These are phyloP conservation scores for Euclidium syriacum DNA, from an alignment of 345 rosid species.

Conservation along the genomic window DNA sequence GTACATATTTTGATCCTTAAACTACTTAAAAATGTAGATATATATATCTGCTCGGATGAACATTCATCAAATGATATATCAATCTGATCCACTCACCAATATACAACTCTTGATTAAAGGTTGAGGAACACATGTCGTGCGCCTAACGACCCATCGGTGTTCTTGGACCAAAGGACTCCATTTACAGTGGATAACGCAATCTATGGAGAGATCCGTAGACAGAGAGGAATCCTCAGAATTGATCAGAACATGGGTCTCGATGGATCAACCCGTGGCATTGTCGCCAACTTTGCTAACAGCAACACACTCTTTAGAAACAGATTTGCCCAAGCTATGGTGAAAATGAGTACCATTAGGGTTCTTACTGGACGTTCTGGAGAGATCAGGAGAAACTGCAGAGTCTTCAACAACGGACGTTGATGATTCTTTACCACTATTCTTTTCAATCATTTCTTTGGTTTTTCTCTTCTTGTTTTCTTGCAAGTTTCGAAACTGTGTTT, in stretches of 20 bases:
- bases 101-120: neutral
- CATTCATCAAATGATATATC: neutral
- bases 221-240: constrained; percentile 51
- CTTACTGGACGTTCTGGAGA: constrained; percentile 57
- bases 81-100: neutral
- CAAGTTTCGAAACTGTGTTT: constrained; percentile 8
- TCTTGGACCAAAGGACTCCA: constrained; percentile 57
- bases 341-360: constrained; percentile 45
- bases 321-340: constrained; percentile 59
- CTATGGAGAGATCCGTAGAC: constrained; percentile 38
- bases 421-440: neutral
- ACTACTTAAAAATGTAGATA: no score
- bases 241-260: constrained; percentile 60
- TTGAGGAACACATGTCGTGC: constrained; percentile 38
- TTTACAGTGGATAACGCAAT: constrained; percentile 44
- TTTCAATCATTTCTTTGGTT: neutral
- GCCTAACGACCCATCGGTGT: constrained; percentile 42
- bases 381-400: constrained; percentile 57
- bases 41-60: neutral
- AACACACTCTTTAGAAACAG: constrained; percentile 30
- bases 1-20: neutral
- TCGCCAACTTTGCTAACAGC: constrained; percentile 38
- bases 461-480: neutral
- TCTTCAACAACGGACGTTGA: constrained; percentile 34
- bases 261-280: constrained; percentile 37